phyloP scores from a whole-genome alignment of 371 early-diverging fungal genomes.

The Mucor sp. region DNA sequence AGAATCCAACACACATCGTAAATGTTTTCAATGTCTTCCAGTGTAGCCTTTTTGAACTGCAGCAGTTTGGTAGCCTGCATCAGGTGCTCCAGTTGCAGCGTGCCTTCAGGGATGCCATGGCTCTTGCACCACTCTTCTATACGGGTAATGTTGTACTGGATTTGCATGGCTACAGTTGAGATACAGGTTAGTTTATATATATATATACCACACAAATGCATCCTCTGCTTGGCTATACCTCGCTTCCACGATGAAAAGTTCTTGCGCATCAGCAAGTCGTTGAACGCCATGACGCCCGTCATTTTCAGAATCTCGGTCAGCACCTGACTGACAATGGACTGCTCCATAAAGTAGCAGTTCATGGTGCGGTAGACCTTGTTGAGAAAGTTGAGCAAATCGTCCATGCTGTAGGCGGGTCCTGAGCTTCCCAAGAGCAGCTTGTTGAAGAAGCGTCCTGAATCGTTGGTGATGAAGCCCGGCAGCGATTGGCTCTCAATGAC shows the following conservation, averaged over 20 bases:
- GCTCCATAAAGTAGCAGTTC: conserved; percentile 93
- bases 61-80: conserved; percentile 94
- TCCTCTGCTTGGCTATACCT: too few relatives aligned
- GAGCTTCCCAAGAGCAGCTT: conserved; percentile 71
- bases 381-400: conserved; percentile 87
- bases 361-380: conserved; percentile 88
- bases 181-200: too few relatives aligned
- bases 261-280: conserved; percentile 90
- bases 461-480: conserved; percentile 88
- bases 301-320: conserved; percentile 87
- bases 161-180: conserved; percentile 75
- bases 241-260: conserved; percentile 90
- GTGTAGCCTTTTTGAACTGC: conserved; percentile 90
- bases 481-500: conserved; percentile 91
- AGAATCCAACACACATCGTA: conserved; percentile 95
- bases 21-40: conserved; percentile 91
- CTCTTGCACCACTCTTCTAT: conserved; percentile 97
- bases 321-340: conserved; percentile 71
- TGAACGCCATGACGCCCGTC: conserved; percentile 91
- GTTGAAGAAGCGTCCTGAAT: conserved; percentile 82
- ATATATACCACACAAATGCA: too few relatives aligned
- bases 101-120: conserved; percentile 86
- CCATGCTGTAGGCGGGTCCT: conserved; percentile 80
- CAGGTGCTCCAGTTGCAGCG: conserved; percentile 88
- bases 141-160: conserved; percentile 95